These are phyloP conservation scores for Zizania palustris DNA, from an alignment of 202 grass and related monocot species.

Conservation along the genomic window DNA sequence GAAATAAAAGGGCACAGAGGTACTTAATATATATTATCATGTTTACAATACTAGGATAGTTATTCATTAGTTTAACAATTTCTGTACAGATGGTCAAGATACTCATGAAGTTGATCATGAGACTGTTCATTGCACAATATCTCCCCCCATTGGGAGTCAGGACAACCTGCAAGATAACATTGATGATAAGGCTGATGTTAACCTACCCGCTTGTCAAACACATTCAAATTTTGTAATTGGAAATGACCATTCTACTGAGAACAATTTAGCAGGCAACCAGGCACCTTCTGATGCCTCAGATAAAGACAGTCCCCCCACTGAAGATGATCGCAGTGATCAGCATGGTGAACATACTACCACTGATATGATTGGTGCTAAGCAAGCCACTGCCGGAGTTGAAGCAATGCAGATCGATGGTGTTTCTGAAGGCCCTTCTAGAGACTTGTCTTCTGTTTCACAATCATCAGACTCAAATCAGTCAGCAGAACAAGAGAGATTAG, in stretches of 20 bases:
- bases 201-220: neutral
- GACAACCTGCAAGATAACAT: constrained; percentile 15
- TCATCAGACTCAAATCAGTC: constrained; percentile 3
- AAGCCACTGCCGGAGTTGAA: constrained; percentile 10
- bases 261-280: constrained; percentile 22
- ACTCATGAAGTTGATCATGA: constrained; percentile 28
- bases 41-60: neutral
- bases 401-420: constrained; percentile 11
- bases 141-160: constrained; percentile 21
- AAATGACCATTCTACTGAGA: constrained; percentile 26
- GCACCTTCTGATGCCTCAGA: constrained; percentile 25
- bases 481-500: constrained; percentile 20
- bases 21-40: neutral
- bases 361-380: constrained; percentile 9
- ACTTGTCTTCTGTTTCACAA: constrained; percentile 19
- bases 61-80: constrained; percentile 12
- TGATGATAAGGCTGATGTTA: neutral
- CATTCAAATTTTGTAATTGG: constrained; percentile 26
- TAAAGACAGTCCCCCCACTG: constrained; percentile 12
- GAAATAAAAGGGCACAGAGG: neutral
- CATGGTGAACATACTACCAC: constrained; percentile 12
- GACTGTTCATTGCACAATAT: constrained; percentile 15
- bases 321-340: constrained; percentile 25
- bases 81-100: constrained; percentile 39
- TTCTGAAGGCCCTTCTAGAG: constrained; percentile 14